These are phyloP conservation scores for Domatiomyces globalis DNA, from an alignment of 2,329 filamentous ascomycete genomes.

Conservation along the genomic window DNA sequence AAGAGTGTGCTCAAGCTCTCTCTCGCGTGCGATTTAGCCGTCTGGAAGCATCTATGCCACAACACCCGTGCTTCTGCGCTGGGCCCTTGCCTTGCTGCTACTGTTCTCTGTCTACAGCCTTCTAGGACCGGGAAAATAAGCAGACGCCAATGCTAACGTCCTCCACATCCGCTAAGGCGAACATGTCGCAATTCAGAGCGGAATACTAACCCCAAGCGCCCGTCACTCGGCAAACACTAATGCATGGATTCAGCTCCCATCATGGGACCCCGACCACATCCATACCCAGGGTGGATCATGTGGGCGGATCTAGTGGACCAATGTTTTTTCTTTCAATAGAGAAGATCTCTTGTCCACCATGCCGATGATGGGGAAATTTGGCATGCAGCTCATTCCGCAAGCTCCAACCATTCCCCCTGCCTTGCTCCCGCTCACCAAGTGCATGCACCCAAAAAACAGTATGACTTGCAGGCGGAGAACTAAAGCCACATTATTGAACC, in stretches of 20 bases:
- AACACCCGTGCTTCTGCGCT: background rate
- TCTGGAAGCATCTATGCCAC: background rate
- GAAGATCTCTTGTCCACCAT: background rate
- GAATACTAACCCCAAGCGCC: conserved; percentile 3
- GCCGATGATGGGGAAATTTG: background rate
- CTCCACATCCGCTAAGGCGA: background rate
- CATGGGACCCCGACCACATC: background rate
- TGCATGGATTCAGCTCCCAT: background rate
- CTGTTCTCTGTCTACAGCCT: background rate
- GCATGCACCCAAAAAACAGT: background rate
- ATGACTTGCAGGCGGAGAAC: background rate
- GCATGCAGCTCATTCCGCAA: background rate
- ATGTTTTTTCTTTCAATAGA: background rate
- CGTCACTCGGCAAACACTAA: background rate
- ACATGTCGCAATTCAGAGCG: conserved; percentile 17
- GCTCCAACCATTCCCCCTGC: background rate
- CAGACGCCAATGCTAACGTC: background rate
- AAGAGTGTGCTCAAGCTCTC: background rate
- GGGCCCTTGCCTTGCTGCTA: background rate
- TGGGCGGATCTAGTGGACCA: background rate
- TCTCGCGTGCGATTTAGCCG: background rate
- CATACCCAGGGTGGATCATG: background rate
- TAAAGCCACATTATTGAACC: background rate
- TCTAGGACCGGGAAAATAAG: background rate
- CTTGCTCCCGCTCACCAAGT: background rate